Percentiles rank a stretch among this genome's conserved stretches.
Evolutionary conservation across 345 rosid species (phyloP).

Genomic region (Melaleuca alternifolia): DNA sequence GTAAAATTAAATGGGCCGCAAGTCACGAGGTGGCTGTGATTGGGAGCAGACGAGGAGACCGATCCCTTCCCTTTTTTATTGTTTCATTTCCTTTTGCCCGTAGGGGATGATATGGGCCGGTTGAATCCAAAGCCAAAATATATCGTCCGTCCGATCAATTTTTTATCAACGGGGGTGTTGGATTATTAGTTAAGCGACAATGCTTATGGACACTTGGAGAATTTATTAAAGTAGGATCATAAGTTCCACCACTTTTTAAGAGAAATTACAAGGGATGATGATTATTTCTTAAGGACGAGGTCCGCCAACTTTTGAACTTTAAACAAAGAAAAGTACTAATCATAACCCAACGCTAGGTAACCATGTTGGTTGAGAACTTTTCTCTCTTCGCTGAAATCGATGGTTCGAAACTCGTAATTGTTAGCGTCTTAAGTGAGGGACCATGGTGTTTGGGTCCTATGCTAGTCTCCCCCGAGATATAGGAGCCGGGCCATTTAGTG

Average conservation of each 20-base stretch:
- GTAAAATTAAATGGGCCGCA: background rate
- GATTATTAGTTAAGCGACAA: background rate
- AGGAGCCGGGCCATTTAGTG: too few species aligned
- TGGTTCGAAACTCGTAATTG: too few species aligned
- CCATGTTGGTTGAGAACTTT: too few species aligned
- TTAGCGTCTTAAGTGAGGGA: too few species aligned
- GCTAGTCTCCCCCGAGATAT: too few species aligned
- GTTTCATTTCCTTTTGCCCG: background rate
- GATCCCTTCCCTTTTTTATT: background rate
- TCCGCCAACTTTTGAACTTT: background rate
- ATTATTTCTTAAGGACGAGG: background rate
- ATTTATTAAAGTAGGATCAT: background rate
- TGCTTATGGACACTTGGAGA: background rate
- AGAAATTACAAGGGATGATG: accelerated
- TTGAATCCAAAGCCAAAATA: background rate
- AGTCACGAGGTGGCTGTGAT: background rate
- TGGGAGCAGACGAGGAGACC: background rate
- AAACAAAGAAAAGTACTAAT: too few species aligned
- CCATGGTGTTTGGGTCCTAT: too few species aligned
- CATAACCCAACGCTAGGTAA: too few species aligned
- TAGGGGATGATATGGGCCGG: background rate
- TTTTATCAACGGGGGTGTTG: background rate
- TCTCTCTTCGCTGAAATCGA: too few species aligned
- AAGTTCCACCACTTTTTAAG: background rate
- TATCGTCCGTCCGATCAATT: background rate